Percentiles rank a stretch among this genome's conserved stretches.
These are phyloP conservation scores for Cokeromyces recurvatus DNA, from an alignment of 371 early-diverging fungal species.

Conservation along the genomic window DNA sequence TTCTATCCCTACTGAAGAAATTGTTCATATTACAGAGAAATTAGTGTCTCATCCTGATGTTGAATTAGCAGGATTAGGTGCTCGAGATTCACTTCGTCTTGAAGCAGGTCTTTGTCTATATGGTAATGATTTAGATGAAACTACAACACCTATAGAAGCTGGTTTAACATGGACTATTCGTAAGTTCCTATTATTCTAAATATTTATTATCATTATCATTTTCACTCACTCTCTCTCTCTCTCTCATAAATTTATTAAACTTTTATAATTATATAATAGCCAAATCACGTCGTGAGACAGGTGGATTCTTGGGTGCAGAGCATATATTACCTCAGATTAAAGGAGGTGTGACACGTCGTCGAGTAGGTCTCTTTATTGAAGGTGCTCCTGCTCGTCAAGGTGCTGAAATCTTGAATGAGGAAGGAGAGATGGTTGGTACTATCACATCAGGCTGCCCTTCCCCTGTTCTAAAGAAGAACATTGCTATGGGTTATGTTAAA, in stretches of 20 bases:
- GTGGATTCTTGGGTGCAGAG: constrained; percentile 93
- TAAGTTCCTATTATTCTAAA: no score
- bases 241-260: no score
- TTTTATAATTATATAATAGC: no score
- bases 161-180: constrained; percentile 94
- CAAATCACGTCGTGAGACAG: constrained; percentile 85
- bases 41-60: constrained; percentile 76
- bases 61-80: constrained; percentile 92
- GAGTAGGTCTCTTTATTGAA: constrained; percentile 87
- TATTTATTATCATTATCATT: no score
- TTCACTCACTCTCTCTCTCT: no score
- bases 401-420: constrained; percentile 64
- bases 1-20: constrained; percentile 73
- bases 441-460: constrained; percentile 94
- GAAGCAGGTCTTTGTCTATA: constrained; percentile 98
- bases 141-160: constrained; percentile 91
- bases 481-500: constrained; percentile 96
- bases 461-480: constrained; percentile 90
- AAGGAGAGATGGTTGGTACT: constrained; percentile 66
- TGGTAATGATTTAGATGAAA: constrained; percentile 93
- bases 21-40: constrained; percentile 62
- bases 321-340: constrained; percentile 84
- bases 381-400: constrained; percentile 95
- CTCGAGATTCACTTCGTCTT: constrained; percentile 91
- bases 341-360: constrained; percentile 73